Evolutionary conservation across 1,284 basidiomycete genomes (phyloP).

Genomic region (Leccinum insolens): DNA sequence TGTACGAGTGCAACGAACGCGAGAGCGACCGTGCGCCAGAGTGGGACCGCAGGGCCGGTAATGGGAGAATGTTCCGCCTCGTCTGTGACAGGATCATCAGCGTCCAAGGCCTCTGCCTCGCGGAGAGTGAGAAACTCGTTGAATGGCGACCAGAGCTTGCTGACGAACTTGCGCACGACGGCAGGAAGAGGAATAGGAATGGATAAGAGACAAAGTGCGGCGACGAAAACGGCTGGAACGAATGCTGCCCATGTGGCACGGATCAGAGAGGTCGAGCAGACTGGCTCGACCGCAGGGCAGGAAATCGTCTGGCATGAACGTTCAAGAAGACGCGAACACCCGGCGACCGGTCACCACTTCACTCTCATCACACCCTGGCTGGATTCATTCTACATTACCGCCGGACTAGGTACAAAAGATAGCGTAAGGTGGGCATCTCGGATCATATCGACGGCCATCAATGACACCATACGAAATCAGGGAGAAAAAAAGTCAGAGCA

Average conservation of each 20-base stretch:
- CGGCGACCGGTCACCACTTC: neutral
- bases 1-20: slow-evolving; percentile 47
- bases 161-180: slow-evolving; percentile 17
- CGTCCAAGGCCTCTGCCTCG: slow-evolving; percentile 48
- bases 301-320: slow-evolving; percentile 8
- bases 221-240: slow-evolving; percentile 52
- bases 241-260: slow-evolving; percentile 60
- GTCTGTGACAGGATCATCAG: slow-evolving; percentile 1
- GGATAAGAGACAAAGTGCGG: slow-evolving; percentile 44
- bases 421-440: slow-evolving; percentile 7
- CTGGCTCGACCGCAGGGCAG: slow-evolving; percentile 35
- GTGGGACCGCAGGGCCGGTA: slow-evolving; percentile 34
- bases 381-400: slow-evolving; percentile 14
- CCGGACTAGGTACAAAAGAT: slow-evolving; percentile 15
- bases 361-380: neutral
- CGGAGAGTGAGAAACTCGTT: slow-evolving; percentile 44
- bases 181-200: slow-evolving; percentile 38
- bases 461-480: slow-evolving; percentile 1
- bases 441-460: neutral
- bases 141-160: slow-evolving; percentile 33
- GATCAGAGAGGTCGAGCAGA: slow-evolving; percentile 47
- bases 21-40: slow-evolving; percentile 61
- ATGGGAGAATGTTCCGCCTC: neutral
- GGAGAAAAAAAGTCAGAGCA: neutral
- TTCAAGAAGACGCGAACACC: neutral